Conservation (phyloP, 495 filamentous ascomycete genomes). For the Penicillium lividum region DNA sequence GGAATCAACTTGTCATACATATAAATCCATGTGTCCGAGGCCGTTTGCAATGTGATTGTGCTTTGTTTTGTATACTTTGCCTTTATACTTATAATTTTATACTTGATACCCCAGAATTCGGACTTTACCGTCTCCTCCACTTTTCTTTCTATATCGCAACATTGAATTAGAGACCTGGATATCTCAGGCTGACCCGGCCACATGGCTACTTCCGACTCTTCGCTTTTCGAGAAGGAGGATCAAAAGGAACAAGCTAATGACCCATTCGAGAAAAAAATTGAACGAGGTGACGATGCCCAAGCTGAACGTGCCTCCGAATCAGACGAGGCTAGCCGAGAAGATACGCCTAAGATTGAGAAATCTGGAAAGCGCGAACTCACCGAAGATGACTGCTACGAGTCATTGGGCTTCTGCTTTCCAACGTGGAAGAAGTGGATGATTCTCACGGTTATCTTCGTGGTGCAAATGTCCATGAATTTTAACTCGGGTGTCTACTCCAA, state of each 20-base stretch:
- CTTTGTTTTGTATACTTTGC: not conserved
- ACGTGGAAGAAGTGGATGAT: slow-evolving; percentile 75
- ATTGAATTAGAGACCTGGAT: not conserved
- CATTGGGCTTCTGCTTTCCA: slow-evolving; percentile 65
- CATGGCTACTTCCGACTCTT: slow-evolving; percentile 11
- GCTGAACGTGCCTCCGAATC: slow-evolving; percentile 25
- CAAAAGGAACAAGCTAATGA: not conserved
- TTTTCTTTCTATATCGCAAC: not conserved
- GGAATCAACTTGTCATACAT: slow-evolving; percentile 5
- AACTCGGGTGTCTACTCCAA: slow-evolving; percentile 75
- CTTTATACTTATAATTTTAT: not conserved
- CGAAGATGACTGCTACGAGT: slow-evolving; percentile 62
- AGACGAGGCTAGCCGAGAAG: slow-evolving; percentile 10
- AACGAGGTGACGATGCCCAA: slow-evolving; percentile 18
- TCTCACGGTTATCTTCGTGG: slow-evolving; percentile 69
- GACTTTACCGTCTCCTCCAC: not conserved
- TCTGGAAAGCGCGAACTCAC: slow-evolving; percentile 57
- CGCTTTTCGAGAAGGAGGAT: slow-evolving; percentile 17
- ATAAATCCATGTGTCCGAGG: not conserved
- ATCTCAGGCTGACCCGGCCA: slow-evolving; percentile 1
- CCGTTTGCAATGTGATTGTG: not conserved
- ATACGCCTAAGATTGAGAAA: slow-evolving; percentile 16
- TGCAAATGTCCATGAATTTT: slow-evolving; percentile 86
- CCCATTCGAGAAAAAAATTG: slow-evolving; percentile 5
- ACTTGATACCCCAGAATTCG: slow-evolving; percentile 8